Conservation (phyloP, 805 yeast species). For the Suhomyces vadensis region DNA sequence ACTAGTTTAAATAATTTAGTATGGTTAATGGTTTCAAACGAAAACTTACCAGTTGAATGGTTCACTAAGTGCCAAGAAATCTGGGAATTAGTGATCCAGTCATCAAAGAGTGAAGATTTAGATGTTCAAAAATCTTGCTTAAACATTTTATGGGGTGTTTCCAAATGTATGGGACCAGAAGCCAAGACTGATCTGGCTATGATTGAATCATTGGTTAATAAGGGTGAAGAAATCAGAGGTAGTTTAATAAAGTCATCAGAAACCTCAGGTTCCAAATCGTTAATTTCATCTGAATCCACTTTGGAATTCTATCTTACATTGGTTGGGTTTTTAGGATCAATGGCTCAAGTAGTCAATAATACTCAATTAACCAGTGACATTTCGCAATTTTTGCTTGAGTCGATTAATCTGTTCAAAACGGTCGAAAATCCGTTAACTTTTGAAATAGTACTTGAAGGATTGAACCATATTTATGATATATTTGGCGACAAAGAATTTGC, state of each 20-base stretch:
- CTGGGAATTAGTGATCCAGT: constrained; percentile 29
- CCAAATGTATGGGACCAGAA: constrained; percentile 38
- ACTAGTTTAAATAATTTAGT: constrained; percentile 70
- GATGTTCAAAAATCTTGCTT: constrained; percentile 33
- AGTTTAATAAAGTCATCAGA: background rate
- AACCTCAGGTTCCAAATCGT: background rate
- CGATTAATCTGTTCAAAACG: constrained; percentile 12
- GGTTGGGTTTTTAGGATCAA: constrained; percentile 53
- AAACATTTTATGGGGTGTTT: constrained; percentile 39
- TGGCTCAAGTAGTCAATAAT: constrained; percentile 49
- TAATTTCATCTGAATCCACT: constrained; percentile 5
- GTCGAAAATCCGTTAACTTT: constrained; percentile 17
- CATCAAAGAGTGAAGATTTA: constrained; percentile 15
- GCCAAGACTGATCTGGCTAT: constrained; percentile 19
- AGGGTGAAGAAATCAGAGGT: constrained; percentile 17
- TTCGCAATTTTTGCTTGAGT: constrained; percentile 30
- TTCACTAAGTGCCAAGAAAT: constrained; percentile 23
- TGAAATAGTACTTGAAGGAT: constrained; percentile 56
- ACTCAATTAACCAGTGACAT: constrained; percentile 45
- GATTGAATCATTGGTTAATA: constrained; percentile 25
- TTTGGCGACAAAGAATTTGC: constrained; percentile 70
- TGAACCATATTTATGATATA: constrained; percentile 71
- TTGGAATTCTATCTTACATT: constrained; percentile 29
- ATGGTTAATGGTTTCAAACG: constrained; percentile 51
- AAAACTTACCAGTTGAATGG: constrained; percentile 43